Conservation (phyloP, 805 yeast species). For the Candida suzukii region DNA sequence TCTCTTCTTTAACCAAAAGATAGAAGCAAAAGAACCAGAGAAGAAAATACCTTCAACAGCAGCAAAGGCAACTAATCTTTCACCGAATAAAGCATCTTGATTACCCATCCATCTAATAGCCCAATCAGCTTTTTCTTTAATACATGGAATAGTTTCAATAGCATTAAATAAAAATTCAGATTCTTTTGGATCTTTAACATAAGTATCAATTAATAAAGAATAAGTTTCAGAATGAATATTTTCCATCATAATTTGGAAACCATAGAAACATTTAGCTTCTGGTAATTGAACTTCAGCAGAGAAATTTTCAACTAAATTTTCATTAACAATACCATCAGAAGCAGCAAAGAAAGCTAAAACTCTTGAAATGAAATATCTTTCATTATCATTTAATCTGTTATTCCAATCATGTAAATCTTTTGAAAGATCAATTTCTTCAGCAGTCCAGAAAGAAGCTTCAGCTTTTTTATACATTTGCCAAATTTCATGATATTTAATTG, state of each 20-base stretch:
- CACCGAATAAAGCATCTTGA: constrained; percentile 82
- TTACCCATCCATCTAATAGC: constrained; percentile 96
- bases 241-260: constrained; percentile 99
- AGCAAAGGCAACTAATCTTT: constrained; percentile 95
- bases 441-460: constrained; percentile 99
- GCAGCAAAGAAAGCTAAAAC: constrained; percentile 98
- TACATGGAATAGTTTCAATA: constrained; percentile 92
- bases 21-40: constrained; percentile 97
- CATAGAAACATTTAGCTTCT: constrained; percentile 97
- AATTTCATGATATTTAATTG: constrained; percentile 93
- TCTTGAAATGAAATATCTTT: constrained; percentile 85
- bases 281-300: constrained; percentile 96
- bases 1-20: constrained; percentile 98
- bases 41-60: constrained; percentile 99
- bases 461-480: constrained; percentile 99
- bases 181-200: constrained; percentile 94
- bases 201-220: constrained; percentile 88
- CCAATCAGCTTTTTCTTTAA: constrained; percentile 97
- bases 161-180: constrained; percentile 89
- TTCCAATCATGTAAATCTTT: constrained; percentile 95
- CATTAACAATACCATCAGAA: constrained; percentile 96
- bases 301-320: constrained; percentile 94
- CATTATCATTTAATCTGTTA: constrained; percentile 79
- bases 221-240: constrained; percentile 97
- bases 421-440: constrained; percentile 94